Base-by-base conservation (phyloP, 2,329 filamentous ascomycete species). In the Aureobasidium lini region DNA sequence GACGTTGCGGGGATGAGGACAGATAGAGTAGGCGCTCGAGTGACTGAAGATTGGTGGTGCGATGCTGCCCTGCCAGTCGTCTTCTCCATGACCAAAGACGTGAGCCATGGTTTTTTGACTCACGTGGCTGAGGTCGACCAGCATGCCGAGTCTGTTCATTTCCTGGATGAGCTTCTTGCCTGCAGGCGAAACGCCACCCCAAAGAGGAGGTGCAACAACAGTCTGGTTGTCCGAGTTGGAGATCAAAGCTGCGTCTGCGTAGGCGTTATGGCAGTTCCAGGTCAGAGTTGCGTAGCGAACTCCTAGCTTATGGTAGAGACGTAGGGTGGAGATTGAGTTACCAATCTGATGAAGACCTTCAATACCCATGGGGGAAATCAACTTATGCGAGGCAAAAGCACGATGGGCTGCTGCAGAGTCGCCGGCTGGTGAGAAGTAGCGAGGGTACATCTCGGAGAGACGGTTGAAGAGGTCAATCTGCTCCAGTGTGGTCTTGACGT, bases 321-420 rank as follows among this genome's bases (percentile, higher is more conserved):
- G 85, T 9, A 97, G 77, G 58, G 85, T 91, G 42, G 87, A 81
- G 28, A 86, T 78, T 1, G 85, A 89, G 74, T 96, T 96, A 61
- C 90, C 92, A 66, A 97, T 95, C 68, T 96, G 93, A 70, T 97
- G 93, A 7, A 96, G 81, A 3, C 93, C 93, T 75, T 96, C 91
- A 56, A 95, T 84, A 2, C 87, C 89, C 4, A 93, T 75, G 0
- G 89, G 88, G 1, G 88, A 92, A 67, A 94, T 88, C 52, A 95
- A 77, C 64, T 72, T 75, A 23, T 73, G 72, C 2, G 67, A 42
- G 6, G 70, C 60, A 62, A 78, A 79, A 16, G 84, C 83, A 1
- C 78, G 70, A 39, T 85, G 69, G 3, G 88, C 89, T 32, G 81
- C 80, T 49, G 77, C 78, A 64, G 84, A 84, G 66, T 85, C 81